Evolutionary conservation across 805 yeast species (phyloP), one percentile per base, ranked within the genome.

Genomic region (Gaillardinia entomophila): DNA sequence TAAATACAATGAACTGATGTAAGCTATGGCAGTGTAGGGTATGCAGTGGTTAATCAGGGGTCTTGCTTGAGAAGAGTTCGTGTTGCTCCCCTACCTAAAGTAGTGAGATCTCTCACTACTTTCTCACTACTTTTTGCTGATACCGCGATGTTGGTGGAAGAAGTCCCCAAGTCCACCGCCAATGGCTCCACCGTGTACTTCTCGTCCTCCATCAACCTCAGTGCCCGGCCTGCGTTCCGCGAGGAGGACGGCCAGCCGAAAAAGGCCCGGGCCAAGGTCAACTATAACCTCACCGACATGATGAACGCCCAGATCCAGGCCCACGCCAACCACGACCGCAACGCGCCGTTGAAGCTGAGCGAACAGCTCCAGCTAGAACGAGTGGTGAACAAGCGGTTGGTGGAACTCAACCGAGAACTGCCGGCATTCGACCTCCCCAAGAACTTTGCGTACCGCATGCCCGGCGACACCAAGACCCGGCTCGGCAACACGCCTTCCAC

Each of bases 131-230:
- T n/a, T n/a, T n/a, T n/a, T n/a, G n/a, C n/a, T n/a, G n/a, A n/a
- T n/a, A n/a, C n/a, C n/a, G n/a, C n/a, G 8, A 66, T 66, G 72
- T 49, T 66, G 16, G 67, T 66, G 6, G 72, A 66, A 38, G 71
- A 66, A 35, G 42, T 66, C 13, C 72, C 72, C 11, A 60, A 51
- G 34, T 38, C 51, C 8, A 43, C 48, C 20, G 50, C 51, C 33
- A 56, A 54, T 24, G 41, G 51, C 19, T 53, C 68, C 10, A 64
- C 70, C 0, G 46, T 66, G 5, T 65, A 65, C 42, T 65, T 65
- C 43, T 45, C 59, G 25, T 65, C 70, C 12, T 60, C 65, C 29
- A 60, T 65, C 22, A 66, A 66, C 38, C 46, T 66, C 12, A 51
- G 63, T 5, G 71, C 72, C 4, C 45, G 72, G 19, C 63, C 67